These are phyloP conservation scores for Gautieria morchelliformis DNA, from an alignment of 768 basidiomycete genomes.

Conservation along the genomic window DNA sequence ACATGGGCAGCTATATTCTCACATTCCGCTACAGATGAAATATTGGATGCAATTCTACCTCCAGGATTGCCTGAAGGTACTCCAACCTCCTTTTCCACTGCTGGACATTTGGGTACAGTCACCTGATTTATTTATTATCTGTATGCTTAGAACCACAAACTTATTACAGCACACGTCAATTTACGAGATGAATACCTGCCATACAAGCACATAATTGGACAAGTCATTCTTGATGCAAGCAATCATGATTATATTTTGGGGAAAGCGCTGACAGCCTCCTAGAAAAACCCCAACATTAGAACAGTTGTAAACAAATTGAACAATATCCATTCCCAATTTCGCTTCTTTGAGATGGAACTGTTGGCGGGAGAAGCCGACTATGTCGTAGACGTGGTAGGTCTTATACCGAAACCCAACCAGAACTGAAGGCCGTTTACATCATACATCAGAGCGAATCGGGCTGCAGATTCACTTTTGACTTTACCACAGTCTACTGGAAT, in stretches of 20 bases:
- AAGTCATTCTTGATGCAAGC: constrained; percentile 83
- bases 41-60: constrained; percentile 75
- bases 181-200: constrained; percentile 85
- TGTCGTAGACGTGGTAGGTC: constrained; percentile 74
- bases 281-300: constrained; percentile 80
- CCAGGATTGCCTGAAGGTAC: constrained; percentile 66
- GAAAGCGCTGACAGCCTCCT: background rate
- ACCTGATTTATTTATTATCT: background rate
- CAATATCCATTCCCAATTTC: constrained; percentile 74
- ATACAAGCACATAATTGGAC: constrained; percentile 84
- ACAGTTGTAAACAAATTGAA: constrained; percentile 96
- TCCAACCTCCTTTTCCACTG: constrained; percentile 79
- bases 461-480: constrained; percentile 89
- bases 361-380: constrained; percentile 86
- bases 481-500: constrained; percentile 96
- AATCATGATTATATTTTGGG: background rate
- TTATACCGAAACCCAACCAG: background rate
- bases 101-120: constrained; percentile 78
- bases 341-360: constrained; percentile 95
- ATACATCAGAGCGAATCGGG: constrained; percentile 46
- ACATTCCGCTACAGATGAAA: constrained; percentile 49
- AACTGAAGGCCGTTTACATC: background rate
- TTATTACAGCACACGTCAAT: constrained; percentile 73
- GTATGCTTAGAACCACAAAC: background rate
- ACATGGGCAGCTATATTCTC: background rate